Base-by-base conservation (phyloP, 176 grass and related monocot genomes). In the Tillandsia fasciculata region DNA sequence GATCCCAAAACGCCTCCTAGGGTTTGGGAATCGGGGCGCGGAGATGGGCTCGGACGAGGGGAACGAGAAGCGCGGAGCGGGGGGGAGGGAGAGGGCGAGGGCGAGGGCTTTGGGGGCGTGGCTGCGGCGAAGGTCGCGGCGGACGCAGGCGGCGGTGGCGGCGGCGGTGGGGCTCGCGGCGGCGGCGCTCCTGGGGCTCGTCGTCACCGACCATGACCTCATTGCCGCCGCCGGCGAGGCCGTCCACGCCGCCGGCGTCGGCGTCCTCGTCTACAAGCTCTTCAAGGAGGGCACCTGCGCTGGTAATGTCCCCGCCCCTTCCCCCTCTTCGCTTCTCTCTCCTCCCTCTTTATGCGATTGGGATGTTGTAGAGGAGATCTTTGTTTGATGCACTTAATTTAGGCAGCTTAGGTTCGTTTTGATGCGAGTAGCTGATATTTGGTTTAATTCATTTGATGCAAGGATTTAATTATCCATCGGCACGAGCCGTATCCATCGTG, bases 191-290 rank as follows among this genome's bases (percentile, higher is more conserved):
- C 51, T 72, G 15, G 28, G 52, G 13, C 29, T 72, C 26, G 47
- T 72, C 53, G 70, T 72, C 53, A 51, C 20, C 53, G 70, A 72
- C 28, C 70, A 72, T 9, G 52, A 72, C 70, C 53, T 58, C 53
- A 28, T 72, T 28, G 56, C 59, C 15, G 70, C 48, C 28, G 70
- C 70, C 29, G 27, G 53, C 53, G 70, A 72, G 52, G 70, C 70
- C 70, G 70, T 72, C 53, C 70, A 72, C 53, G 70, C 70, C 53
- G n/a, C 56, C 28, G 70, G 70, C 3, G 59, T 72, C 70, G 20
- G n/a, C 28, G 70, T 72, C 0, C 52, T 72, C 27, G 56, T 72
- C 53, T 72, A 72, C 12, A 72, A 72, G 8, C 70, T 72, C 70
- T 47, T 10, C 27, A 72, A 56, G 27, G 52, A 72, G 70, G 10